A percentile compares a stretch with the other conserved stretches of the same genome.
phyloP scores from a whole-genome alignment of 1,284 basidiomycete species.

The Leccinum pachyderme region DNA sequence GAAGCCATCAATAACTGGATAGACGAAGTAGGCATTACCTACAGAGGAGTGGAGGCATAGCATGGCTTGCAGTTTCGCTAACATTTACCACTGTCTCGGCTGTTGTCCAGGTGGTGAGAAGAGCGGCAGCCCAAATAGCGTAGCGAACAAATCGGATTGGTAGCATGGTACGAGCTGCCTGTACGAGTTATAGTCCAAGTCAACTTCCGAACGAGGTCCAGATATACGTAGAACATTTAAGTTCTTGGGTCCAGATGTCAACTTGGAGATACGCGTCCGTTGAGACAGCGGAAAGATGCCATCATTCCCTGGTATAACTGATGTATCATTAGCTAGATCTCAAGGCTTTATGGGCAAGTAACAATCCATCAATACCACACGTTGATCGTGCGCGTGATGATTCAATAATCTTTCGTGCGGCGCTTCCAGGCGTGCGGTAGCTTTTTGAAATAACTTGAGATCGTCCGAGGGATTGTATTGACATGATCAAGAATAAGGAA shows the following conservation, averaged over 20 bases:
- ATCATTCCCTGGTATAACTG: background rate
- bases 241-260: background rate
- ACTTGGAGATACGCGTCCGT: background rate
- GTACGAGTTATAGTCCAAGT: background rate
- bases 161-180: background rate
- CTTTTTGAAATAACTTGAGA: too few species aligned
- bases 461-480: too few species aligned
- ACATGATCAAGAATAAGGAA: too few species aligned
- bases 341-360: background rate
- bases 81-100: slow-evolving; percentile 41
- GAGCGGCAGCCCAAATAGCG: background rate
- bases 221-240: background rate
- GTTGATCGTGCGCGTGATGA: too few species aligned
- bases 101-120: slow-evolving; percentile 3
- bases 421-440: too few species aligned
- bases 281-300: background rate
- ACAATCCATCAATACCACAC: background rate
- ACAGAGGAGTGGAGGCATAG: slow-evolving; percentile 53
- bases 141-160: background rate
- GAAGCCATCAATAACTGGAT: slow-evolving; percentile 3
- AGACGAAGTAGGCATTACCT: slow-evolving; percentile 21
- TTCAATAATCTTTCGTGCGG: too few species aligned
- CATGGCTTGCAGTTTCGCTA: slow-evolving; percentile 46
- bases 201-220: background rate
- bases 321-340: background rate